phyloP scores from a whole-genome alignment of 2,329 filamentous ascomycete species.

The Diaporthe sp. region DNA sequence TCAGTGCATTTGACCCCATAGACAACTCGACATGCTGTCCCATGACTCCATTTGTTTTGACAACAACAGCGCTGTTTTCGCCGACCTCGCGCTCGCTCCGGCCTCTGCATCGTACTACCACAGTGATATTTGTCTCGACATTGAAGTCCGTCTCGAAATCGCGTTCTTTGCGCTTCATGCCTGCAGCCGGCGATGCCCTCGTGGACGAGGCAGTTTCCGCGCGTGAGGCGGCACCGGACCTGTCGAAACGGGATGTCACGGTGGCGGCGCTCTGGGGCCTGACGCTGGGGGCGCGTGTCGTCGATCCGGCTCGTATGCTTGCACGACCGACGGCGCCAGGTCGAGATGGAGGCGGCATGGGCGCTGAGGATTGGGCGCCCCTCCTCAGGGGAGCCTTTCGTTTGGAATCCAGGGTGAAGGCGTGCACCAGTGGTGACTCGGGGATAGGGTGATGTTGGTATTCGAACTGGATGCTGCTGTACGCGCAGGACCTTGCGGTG shows the following conservation, averaged over 20 bases:
- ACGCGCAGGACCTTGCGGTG: background rate
- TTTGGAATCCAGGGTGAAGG: constrained; percentile 39
- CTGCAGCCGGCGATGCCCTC: constrained; percentile 66
- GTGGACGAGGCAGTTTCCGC: constrained; percentile 76
- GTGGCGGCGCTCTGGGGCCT: constrained; percentile 43
- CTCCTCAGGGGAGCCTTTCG: constrained; percentile 48
- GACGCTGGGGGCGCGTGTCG: constrained; percentile 43
- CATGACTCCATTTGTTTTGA: constrained; percentile 89
- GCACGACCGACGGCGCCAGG: constrained; percentile 45
- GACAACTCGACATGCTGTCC: constrained; percentile 87
- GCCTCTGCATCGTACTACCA: constrained; percentile 94
- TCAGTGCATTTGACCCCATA: constrained; percentile 92
- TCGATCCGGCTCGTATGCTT: constrained; percentile 45
- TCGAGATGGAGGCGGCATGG: constrained; percentile 45
- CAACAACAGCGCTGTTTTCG: constrained; percentile 95
- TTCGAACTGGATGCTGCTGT: constrained; percentile 6
- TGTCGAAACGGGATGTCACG: constrained; percentile 49
- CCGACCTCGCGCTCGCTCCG: constrained; percentile 92
- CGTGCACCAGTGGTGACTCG: constrained; percentile 9
- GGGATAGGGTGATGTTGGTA: background rate
- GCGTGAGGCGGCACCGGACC: constrained; percentile 73
- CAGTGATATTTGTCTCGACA: constrained; percentile 96
- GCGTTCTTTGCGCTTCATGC: constrained; percentile 87
- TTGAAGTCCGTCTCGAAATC: constrained; percentile 78
- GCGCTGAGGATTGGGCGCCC: constrained; percentile 46